Evolutionary conservation across 805 yeast genomes (phyloP), one percentile per base, ranked within the genome.

Genomic region (Ogataea dorogensis): DNA sequence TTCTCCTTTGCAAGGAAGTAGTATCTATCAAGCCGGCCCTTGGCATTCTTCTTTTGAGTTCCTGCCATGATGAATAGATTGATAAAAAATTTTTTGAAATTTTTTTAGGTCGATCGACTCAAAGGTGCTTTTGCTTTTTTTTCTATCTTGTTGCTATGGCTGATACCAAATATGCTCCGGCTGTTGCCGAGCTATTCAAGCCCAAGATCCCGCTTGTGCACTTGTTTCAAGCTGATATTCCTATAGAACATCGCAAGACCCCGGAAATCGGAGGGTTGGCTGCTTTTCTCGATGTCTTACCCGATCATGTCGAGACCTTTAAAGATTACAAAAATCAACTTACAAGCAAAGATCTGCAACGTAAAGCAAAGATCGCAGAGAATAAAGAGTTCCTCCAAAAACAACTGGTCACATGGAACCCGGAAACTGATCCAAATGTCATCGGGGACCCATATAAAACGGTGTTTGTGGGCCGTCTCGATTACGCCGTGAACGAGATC

Each of bases 1-100:
- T 91, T 93, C 65, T 93, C 98, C 60, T 93, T 93, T 22, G 98
- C 98, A 23, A 93, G 77, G 61, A 77, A 84, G 63, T 93, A 93
- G 83, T 93, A 93, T 53, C 91, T 84, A 70, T 93, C 98, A 63
- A 93, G 81, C 80, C 98, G 97, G 72, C 98, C 98, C 75, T 93
- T 91, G 64, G 95, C 86, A 59, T 86, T 82, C 66, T 89, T 89
- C 78, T 89, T 89, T 59, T 89, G 96, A 28, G 93, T 86, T 65
- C 95, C 96, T 23, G 63, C 64, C 62, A 58, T 58, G 19, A 14
- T 29, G 14, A 28, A 21, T 14, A 30, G 16, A 26, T 17, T 22
- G 22, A 17, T 21, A 12, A 30, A 29, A 28, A 23, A 24, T 30
- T 36, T 27, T 33, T 26, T 15, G n/a, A 27, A 33, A 27, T 37